Conservation (phyloP, 768 basidiomycete species). For the Sarcomyxa edulis region DNA sequence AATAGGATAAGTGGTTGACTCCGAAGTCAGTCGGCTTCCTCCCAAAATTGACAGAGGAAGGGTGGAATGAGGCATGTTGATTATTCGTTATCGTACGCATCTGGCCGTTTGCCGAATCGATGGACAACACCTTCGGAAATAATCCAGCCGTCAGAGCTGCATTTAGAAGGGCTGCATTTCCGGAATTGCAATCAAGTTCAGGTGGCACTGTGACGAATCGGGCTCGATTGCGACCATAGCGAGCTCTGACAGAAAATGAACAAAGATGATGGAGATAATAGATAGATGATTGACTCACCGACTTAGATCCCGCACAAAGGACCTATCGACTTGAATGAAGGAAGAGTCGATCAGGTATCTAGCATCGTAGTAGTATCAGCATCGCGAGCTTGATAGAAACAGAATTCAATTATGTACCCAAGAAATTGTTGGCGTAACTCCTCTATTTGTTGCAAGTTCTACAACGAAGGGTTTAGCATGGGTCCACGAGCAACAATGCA, state of each 20-base stretch:
- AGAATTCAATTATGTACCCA: conserved; percentile 44
- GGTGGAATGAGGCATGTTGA: conserved; percentile 76
- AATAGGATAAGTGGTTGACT: conserved; percentile 72
- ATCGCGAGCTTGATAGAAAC: conserved; percentile 1
- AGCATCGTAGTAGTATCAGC: conserved; percentile 6
- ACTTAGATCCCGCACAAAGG: conserved; percentile 65
- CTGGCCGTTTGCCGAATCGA: conserved; percentile 58
- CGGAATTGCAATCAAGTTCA: conserved; percentile 65
- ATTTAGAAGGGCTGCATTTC: conserved; percentile 61
- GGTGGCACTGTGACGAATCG: conserved; percentile 74
- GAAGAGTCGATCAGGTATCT: conserved; percentile 88
- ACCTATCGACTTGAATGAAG: conserved; percentile 67
- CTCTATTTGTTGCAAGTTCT: conserved; percentile 95
- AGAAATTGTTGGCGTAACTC: conserved; percentile 90
- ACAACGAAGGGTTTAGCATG: conserved; percentile 5
- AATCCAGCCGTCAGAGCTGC: conserved; percentile 83
- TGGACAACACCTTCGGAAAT: conserved; percentile 82
- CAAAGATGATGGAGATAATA: conserved; percentile 7
- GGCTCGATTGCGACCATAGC: conserved; percentile 68
- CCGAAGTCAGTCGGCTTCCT: conserved; percentile 64
- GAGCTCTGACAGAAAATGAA: conserved; percentile 39
- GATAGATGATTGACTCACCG: conserved; percentile 52
- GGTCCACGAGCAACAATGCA: background rate
- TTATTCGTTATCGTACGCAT: conserved; percentile 82
- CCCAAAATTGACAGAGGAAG: conserved; percentile 87